phyloP scores from a whole-genome alignment of 345 rosid species.

The Xanthoceras sorbifolium region DNA sequence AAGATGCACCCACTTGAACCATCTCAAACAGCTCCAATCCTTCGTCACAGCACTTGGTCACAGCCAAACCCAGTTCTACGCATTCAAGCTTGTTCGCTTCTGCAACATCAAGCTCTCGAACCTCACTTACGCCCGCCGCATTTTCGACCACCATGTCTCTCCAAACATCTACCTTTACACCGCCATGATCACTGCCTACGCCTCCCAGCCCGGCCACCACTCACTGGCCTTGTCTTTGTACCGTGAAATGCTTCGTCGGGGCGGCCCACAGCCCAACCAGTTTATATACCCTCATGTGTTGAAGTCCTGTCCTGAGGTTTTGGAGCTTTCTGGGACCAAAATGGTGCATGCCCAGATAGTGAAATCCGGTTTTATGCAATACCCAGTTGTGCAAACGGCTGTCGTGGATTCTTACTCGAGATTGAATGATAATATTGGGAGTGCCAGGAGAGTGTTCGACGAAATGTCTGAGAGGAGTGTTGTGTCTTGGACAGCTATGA shows the following conservation, averaged over 20 bases:
- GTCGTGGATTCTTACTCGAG: slow-evolving; percentile 70
- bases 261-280: slow-evolving; percentile 59
- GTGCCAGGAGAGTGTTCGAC: slow-evolving; percentile 67
- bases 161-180: slow-evolving; percentile 72
- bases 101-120: slow-evolving; percentile 57
- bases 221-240: slow-evolving; percentile 50
- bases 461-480: slow-evolving; percentile 69
- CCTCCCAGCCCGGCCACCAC: slow-evolving; percentile 43
- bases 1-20: slow-evolving; percentile 52
- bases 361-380: slow-evolving; percentile 54
- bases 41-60: slow-evolving; percentile 58
- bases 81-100: slow-evolving; percentile 79
- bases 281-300: slow-evolving; percentile 76
- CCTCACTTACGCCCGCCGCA: slow-evolving; percentile 59
- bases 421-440: slow-evolving; percentile 33
- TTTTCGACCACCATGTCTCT: slow-evolving; percentile 50
- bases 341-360: slow-evolving; percentile 60
- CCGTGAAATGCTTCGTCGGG: slow-evolving; percentile 56
- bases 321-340: slow-evolving; percentile 39
- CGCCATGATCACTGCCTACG: slow-evolving; percentile 74
- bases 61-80: slow-evolving; percentile 56
- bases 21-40: slow-evolving; percentile 77
- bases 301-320: slow-evolving; percentile 45
- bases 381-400: slow-evolving; percentile 79
- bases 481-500: slow-evolving; percentile 88